Percentiles rank a stretch among this genome's conserved stretches.
phyloP scores from a whole-genome alignment of 176 grass and related monocot genomes.

The Zea luxurians region DNA sequence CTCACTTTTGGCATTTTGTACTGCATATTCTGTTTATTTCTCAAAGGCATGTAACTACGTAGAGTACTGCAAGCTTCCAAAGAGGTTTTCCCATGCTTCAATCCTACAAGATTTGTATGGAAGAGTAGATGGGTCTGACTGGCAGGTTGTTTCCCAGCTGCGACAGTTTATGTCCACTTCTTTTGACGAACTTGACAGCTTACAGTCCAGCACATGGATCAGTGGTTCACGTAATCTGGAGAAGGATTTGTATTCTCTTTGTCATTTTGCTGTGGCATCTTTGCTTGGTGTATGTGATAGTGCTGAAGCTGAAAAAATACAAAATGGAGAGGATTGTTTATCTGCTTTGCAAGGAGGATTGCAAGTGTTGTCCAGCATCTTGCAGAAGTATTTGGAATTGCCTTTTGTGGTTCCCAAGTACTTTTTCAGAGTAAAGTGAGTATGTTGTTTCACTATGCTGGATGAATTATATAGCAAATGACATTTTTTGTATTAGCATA shows the following conservation, averaged over 20 bases:
- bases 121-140: constrained; percentile 53
- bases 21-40: constrained; percentile 55
- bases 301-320: constrained; percentile 49
- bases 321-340: constrained; percentile 30
- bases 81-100: constrained; percentile 46
- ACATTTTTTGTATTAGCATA: background rate
- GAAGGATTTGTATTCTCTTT: constrained; percentile 50
- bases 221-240: constrained; percentile 39
- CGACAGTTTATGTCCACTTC: constrained; percentile 46
- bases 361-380: constrained; percentile 58
- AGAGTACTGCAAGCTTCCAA: constrained; percentile 25
- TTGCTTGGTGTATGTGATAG: constrained; percentile 39
- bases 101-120: constrained; percentile 60
- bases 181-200: constrained; percentile 37
- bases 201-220: constrained; percentile 37
- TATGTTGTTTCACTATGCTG: constrained; percentile 14
- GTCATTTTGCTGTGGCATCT: constrained; percentile 55
- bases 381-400: constrained; percentile 57
- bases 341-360: constrained; percentile 47
- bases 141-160: constrained; percentile 38
- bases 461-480: constrained; percentile 14
- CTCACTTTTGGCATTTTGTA: constrained; percentile 78
- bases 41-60: constrained; percentile 33
- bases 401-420: constrained; percentile 73
- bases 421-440: constrained; percentile 79